Conservation (phyloP, 345 rosid genomes). For the Heritiera fomes region DNA sequence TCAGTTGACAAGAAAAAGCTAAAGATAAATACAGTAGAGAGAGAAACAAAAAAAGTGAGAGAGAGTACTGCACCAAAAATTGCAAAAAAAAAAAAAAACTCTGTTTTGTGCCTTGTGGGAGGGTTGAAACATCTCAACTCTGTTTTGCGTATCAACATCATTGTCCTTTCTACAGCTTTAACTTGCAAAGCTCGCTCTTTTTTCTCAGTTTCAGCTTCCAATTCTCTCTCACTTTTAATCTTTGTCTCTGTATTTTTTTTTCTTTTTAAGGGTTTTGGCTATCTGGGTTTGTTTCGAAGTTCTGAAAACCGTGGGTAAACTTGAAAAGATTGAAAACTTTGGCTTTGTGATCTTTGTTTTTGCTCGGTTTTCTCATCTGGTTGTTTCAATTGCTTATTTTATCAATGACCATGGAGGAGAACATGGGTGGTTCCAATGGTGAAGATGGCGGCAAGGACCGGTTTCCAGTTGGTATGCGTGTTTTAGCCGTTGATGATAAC, state of each 20-base stretch:
- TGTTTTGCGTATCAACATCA: slow-evolving; percentile 43
- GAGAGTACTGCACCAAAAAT: slow-evolving; percentile 16
- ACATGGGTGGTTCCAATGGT: slow-evolving; percentile 20
- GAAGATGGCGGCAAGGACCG: slow-evolving; percentile 35
- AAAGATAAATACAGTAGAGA: slow-evolving; percentile 33
- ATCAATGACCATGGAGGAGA: slow-evolving; percentile 43
- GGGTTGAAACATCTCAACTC: slow-evolving; percentile 23
- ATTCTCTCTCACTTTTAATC: slow-evolving; percentile 18
- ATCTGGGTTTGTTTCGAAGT: slow-evolving; percentile 28
- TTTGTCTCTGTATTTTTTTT: neutral
- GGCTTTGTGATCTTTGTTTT: slow-evolving; percentile 24
- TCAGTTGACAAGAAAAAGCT: slow-evolving; percentile 27
- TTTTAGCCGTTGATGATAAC: slow-evolving; percentile 74
- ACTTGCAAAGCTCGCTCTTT: slow-evolving; percentile 2
- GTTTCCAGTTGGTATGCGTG: slow-evolving; percentile 63
- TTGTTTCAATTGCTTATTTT: slow-evolving; percentile 19
- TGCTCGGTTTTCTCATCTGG: slow-evolving; percentile 25
- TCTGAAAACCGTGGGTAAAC: neutral
- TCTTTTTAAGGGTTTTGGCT: slow-evolving; percentile 21
- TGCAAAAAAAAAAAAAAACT: slow-evolving; percentile 9
- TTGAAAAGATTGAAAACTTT: neutral
- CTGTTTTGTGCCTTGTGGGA: slow-evolving; percentile 31
- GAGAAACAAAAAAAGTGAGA: neutral
- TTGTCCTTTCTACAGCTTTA: slow-evolving; percentile 35
- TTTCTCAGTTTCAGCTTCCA: neutral